These are phyloP conservation scores for Silene uniflora DNA, from an alignment of 148 eudicot genomes.

Conservation along the genomic window DNA sequence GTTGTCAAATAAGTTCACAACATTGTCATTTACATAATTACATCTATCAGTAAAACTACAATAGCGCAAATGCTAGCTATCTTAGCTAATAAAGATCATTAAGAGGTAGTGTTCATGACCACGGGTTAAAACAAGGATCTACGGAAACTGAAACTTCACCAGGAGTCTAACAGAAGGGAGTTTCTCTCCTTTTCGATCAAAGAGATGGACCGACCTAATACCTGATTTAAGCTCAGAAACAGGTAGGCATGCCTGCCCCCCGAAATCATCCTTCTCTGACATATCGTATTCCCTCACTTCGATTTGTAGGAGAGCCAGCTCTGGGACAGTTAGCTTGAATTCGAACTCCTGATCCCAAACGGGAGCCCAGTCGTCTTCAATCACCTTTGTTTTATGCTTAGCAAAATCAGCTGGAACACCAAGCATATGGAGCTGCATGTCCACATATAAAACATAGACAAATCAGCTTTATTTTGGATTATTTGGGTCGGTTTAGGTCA, in stretches of 20 bases:
- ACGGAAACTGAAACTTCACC: conserved; percentile 58
- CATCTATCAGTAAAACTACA: not conserved
- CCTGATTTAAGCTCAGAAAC: conserved; percentile 58
- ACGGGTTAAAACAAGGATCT: no score
- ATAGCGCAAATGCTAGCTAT: not conserved
- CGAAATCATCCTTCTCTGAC: conserved; percentile 73
- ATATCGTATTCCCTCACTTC: conserved; percentile 54
- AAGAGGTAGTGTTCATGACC: not conserved
- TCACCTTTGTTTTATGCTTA: conserved; percentile 54
- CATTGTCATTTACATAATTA: not conserved
- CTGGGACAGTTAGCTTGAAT: conserved; percentile 58
- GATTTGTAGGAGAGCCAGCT: conserved; percentile 59
- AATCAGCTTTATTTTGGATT: no score
- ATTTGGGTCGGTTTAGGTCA: no score
- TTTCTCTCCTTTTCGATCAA: conserved; percentile 53
- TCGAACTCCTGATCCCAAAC: conserved; percentile 63
- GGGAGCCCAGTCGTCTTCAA: conserved; percentile 71
- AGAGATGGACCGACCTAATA: conserved; percentile 50
- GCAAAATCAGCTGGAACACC: conserved; percentile 53
- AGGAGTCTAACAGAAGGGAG: conserved; percentile 55
- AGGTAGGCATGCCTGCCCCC: conserved; percentile 70
- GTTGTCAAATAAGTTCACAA: not conserved
- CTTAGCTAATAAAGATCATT: no score
- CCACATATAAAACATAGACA: no score
- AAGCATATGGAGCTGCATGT: conserved; percentile 38